Evolutionary conservation across 2,329 filamentous ascomycete species (phyloP).

Genomic region (Penicillium olsonii): DNA sequence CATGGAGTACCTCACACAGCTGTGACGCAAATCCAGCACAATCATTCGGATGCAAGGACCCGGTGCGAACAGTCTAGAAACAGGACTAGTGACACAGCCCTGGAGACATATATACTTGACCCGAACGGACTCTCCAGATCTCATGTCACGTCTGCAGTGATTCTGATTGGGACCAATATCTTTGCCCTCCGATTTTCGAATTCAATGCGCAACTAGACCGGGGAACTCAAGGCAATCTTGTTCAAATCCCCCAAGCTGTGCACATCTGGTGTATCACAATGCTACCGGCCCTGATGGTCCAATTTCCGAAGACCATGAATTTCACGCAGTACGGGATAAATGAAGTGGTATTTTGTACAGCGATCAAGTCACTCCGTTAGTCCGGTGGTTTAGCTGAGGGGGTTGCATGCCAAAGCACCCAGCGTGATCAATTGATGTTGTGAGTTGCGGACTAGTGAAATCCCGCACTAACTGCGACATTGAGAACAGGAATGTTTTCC

Average conservation of each 20-base stretch:
- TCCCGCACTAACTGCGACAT: not conserved
- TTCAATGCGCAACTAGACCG: not conserved
- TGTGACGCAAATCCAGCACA: not conserved
- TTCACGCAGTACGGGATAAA: too few species aligned
- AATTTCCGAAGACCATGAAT: not conserved
- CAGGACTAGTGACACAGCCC: not conserved
- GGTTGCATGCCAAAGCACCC: conserved; percentile 7
- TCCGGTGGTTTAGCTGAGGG: conserved; percentile 6
- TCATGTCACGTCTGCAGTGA: not conserved
- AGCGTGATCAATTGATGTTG: not conserved
- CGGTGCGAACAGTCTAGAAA: not conserved
- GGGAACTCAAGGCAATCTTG: not conserved
- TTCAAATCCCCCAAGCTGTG: not conserved
- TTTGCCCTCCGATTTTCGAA: not conserved
- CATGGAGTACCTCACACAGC: not conserved
- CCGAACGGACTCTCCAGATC: not conserved
- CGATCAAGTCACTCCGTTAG: not conserved
- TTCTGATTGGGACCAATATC: not conserved
- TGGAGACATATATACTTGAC: not conserved
- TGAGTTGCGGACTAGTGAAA: conserved; percentile 1
- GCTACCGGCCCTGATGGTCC: not conserved
- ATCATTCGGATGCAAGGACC: not conserved
- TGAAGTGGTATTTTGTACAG: not conserved
- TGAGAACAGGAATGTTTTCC: too few species aligned
- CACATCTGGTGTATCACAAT: not conserved